Conservation (phyloP, 768 basidiomycete species). For the Chlorophyllum brunneum region DNA sequence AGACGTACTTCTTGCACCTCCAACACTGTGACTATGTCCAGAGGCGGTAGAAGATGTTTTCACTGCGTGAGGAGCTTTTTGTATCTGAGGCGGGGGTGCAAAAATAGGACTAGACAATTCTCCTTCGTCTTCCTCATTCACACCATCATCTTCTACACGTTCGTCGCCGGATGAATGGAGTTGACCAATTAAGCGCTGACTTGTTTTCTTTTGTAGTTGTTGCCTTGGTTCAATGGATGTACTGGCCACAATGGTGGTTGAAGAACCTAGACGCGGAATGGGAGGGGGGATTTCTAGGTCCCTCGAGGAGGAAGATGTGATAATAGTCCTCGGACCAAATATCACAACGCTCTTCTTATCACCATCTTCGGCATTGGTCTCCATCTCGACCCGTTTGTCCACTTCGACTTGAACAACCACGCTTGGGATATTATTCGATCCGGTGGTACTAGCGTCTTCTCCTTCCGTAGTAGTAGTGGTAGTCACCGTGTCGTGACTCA, state of each 20-base stretch:
- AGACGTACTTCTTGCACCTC: not conserved
- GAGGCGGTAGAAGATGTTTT: not conserved
- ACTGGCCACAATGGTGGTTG: not conserved
- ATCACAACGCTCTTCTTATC: not conserved
- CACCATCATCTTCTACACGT: not conserved
- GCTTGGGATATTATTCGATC: not conserved
- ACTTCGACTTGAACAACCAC: slow-evolving; percentile 7
- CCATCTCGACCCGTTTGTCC: slow-evolving; percentile 6
- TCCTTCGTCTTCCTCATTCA: not conserved
- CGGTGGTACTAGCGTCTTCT: not conserved
- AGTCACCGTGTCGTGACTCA: not conserved
- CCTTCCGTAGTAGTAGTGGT: not conserved
- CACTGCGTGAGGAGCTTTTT: not conserved
- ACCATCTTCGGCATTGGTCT: not conserved
- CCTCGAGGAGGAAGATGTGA: not conserved
- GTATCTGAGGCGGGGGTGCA: not conserved
- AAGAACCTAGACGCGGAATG: not conserved
- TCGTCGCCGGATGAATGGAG: slow-evolving; percentile 10
- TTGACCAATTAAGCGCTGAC: slow-evolving; percentile 6
- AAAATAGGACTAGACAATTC: slow-evolving; percentile 9
- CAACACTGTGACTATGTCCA: not conserved
- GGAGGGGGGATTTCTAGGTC: not conserved
- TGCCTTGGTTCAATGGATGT: not conserved
- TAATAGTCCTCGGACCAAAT: not conserved
- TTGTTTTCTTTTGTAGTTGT: not conserved